Evolutionary conservation across 2,329 filamentous ascomycete species (phyloP), one percentile per base, ranked within the genome.

Genomic region (Dothistroma septosporum): DNA sequence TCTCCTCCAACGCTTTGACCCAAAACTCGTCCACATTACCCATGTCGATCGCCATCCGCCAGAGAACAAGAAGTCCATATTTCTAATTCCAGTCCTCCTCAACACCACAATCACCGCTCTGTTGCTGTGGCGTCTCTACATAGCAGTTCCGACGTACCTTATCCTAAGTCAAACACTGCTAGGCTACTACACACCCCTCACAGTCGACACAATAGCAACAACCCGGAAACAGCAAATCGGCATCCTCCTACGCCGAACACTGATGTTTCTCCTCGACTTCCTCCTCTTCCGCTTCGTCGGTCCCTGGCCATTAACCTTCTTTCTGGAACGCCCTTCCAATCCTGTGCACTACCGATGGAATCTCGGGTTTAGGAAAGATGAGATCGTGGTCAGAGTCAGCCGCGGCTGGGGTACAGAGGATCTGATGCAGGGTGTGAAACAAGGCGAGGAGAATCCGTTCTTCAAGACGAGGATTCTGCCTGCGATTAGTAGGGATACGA

Each of bases 311-410:
- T 70, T 75, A 56, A 78, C 71, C 0, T 82, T 82, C 72, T 83
- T 88, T 69, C 74, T 86, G 14, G 88, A 87, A 60, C 76, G 82
- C 79, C 70, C 89, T 77, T 76, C 74, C 2, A 85, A 85, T 65
- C 91, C 92, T 0, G 78, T 87, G 41, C 74, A 77, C 44, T 97
- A 92, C 91, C 85, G 92, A 53, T 85, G 84, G 76, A 80, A 75
- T 32, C 77, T 92, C 37, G 91, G 92, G 7, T 96, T 96, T 74
- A 82, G 84, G n/a, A 81, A 87, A 50, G 81, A 85, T 65, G 93
- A 97, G 79, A 82, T 96, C 53, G 87, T 95, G 63, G 88, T 96
- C 35, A 84, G 92, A 28, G 84, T 88, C 60, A 92, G 89, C 72
- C 82, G 88, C 61, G 82, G 82, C 58, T 95, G 91, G 90, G 87